Evolutionary conservation across 1,284 basidiomycete genomes (phyloP).

Genomic region (Marasmius tenuissimus): DNA sequence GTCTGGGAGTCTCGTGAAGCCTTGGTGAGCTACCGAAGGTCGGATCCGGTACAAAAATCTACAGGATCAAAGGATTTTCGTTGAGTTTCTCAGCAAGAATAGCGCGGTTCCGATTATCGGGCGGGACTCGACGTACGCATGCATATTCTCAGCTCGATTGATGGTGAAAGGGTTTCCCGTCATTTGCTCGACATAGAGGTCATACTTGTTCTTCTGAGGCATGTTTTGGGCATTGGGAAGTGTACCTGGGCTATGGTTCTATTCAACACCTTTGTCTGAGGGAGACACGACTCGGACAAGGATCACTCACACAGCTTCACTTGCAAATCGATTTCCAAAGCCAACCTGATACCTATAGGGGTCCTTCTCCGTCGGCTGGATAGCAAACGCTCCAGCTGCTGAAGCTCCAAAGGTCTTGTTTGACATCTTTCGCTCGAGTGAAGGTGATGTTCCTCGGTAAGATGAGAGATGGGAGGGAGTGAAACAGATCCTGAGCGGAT

Average conservation of each 20-base stretch:
- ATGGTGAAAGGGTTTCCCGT: conserved; percentile 63
- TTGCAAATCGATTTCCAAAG: conserved; percentile 53
- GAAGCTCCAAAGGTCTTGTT: conserved; percentile 31
- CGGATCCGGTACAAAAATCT: conserved; percentile 66
- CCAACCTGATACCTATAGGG: conserved; percentile 60
- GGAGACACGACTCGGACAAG: neutral
- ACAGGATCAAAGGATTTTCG: neutral
- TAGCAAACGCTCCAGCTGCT: conserved; percentile 40
- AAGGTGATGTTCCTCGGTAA: neutral
- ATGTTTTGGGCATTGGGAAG: conserved; percentile 57
- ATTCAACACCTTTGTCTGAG: neutral
- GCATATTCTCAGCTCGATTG: conserved; percentile 44
- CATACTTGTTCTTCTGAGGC: conserved; percentile 63
- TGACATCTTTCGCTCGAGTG: conserved; percentile 1
- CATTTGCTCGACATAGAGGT: conserved; percentile 59
- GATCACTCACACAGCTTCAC: conserved; percentile 48
- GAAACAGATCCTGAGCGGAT: neutral
- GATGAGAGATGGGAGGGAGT: neutral
- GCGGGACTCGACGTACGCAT: conserved; percentile 28
- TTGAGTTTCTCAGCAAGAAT: too few relatives aligned
- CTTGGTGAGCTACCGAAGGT: conserved; percentile 71
- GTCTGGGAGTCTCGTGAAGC: conserved; percentile 53
- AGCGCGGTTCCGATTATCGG: too few relatives aligned
- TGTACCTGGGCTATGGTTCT: conserved; percentile 43
- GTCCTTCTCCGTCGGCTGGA: conserved; percentile 42